These are phyloP conservation scores for Rhizomucor miehei DNA, from an alignment of 371 early-diverging fungal genomes.

Conservation along the genomic window DNA sequence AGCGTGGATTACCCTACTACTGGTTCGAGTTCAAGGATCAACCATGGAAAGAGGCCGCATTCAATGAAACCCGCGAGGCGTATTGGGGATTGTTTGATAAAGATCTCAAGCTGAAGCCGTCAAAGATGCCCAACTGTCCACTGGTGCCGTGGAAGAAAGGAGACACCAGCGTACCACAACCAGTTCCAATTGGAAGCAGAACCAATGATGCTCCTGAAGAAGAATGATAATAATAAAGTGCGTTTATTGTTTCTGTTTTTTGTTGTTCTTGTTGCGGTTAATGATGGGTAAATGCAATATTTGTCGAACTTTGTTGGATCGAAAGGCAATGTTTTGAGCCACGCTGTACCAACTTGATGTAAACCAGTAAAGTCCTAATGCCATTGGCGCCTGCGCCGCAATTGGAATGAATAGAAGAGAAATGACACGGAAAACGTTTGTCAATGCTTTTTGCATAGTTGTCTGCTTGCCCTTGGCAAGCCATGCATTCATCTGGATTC, in stretches of 20 bases:
- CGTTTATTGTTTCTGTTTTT: not conserved
- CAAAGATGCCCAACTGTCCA: constrained; percentile 42
- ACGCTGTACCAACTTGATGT: constrained; percentile 63
- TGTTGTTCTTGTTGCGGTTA: not conserved
- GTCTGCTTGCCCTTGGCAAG: constrained; percentile 43
- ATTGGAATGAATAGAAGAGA: constrained; percentile 67
- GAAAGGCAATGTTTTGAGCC: constrained; percentile 54
- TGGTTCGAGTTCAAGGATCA: constrained; percentile 72
- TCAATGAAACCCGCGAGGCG: constrained; percentile 55
- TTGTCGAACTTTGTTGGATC: constrained; percentile 33
- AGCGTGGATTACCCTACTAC: constrained; percentile 50
- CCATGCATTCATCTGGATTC: constrained; percentile 48
- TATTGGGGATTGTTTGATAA: constrained; percentile 60
- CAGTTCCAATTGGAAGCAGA: constrained; percentile 8
- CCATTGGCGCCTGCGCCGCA: constrained; percentile 70
- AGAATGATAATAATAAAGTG: not conserved
- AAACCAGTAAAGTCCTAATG: constrained; percentile 62
- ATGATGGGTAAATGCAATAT: constrained; percentile 5
- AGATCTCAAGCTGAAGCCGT: constrained; percentile 34
- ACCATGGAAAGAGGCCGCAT: constrained; percentile 56
- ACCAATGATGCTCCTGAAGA: too few species aligned
- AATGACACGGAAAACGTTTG: constrained; percentile 55
- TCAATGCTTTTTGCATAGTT: constrained; percentile 41
- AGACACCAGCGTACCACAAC: constrained; percentile 17
- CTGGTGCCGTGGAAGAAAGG: constrained; percentile 14